Base-by-base conservation (phyloP, 2,329 filamentous ascomycete genomes). In the Fonsecaea pugnacius region DNA sequence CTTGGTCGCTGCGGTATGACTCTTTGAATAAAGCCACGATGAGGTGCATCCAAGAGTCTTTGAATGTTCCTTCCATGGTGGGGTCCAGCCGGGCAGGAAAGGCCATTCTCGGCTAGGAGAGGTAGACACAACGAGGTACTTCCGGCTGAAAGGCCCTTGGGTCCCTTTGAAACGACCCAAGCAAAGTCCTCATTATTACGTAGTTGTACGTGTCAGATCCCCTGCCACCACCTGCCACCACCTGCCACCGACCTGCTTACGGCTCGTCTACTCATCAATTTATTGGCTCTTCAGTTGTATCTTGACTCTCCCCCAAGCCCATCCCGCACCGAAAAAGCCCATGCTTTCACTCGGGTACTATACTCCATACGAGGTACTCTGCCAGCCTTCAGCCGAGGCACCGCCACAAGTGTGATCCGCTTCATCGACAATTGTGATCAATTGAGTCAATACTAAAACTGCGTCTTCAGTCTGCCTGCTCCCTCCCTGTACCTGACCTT, bases 311-410 rank as follows among this genome's bases (percentile, higher is more conserved):
- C 43, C 43, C 43, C 18, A 48, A 24, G 9, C 16, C 43, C 43
- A 48, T 48, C 43, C 21, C 43, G 27, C 43, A 5, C 10, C 43
- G 18, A 3, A 48, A 48, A 48, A 27, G 43, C 43, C 43, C 43
- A 48, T 48, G 43, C 43, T 24, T 18, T 5, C 14, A 3, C 43
- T 48, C 43, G 43, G 43, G 43, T 48, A 48, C 43, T 27, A 30
- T 30, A 30, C 27, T 30, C 27, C 27, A 30, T 30, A 30, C 12
- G 35, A 46, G 27, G 50, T 36, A 5, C 60, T 27, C 32, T 43
- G 24, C 60, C 43, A 59, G 56, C 48, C 48, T 43, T 53, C 53
- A 62, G 60, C 65, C 65, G 62, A 64, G 65, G 65, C 65, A 67
- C 58, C 64, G 61, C 64, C 61, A 67, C 65, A 58, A 35, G 46